A percentile compares a stretch with the other conserved stretches of the same genome.
Evolutionary conservation across 73 alveolate species (phyloP).

Genomic region (Tetrahymena borealis): DNA sequence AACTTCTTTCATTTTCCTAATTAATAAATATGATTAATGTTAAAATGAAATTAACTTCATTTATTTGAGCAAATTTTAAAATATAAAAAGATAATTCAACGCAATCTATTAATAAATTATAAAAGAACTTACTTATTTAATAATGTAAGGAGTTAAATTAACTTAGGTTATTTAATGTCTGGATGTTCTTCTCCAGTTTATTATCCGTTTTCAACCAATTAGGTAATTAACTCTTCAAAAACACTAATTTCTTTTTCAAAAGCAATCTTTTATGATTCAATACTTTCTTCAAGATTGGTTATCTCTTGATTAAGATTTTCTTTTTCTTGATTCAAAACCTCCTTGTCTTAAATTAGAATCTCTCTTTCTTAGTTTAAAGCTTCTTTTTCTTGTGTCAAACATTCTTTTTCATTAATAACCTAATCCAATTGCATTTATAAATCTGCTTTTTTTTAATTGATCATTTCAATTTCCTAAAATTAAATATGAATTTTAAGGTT

Average conservation of each 20-base stretch:
- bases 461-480: neutral
- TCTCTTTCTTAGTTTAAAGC: neutral
- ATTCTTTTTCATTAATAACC: neutral
- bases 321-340: neutral
- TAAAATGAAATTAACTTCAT: too few species aligned
- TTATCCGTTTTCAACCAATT: neutral
- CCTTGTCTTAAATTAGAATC: neutral
- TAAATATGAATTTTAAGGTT: too few species aligned
- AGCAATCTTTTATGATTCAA: neutral
- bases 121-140: neutral
- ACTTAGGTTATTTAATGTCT: neutral
- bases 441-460: neutral
- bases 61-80: too few species aligned
- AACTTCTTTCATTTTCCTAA: neutral
- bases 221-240: neutral
- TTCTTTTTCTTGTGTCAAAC: neutral
- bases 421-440: neutral
- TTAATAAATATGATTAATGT: neutral
- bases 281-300: neutral
- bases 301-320: neutral
- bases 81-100: neutral
- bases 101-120: neutral
- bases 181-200: neutral
- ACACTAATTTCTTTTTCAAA: neutral
- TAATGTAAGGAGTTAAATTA: neutral